Evolutionary conservation across 257 asterid species (phyloP).

Genomic region (Fraxinus anomala): DNA sequence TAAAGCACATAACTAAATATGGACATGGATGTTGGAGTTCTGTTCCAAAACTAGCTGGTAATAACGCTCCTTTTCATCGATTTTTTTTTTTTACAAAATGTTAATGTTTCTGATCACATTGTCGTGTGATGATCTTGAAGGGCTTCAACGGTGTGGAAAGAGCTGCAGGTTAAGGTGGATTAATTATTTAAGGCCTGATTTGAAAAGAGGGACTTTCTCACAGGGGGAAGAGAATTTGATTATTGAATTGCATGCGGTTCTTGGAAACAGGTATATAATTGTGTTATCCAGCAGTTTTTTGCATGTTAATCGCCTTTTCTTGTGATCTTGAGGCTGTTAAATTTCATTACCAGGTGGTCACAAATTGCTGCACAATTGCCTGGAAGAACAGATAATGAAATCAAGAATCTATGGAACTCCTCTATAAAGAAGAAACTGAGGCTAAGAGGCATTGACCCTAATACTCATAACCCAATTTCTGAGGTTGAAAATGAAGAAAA

Average conservation of each 20-base stretch:
- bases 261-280: slow-evolving; percentile 69
- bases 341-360: slow-evolving; percentile 63
- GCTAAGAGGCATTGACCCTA: slow-evolving; percentile 83
- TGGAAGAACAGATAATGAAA: slow-evolving; percentile 90
- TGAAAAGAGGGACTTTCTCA: slow-evolving; percentile 88
- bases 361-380: slow-evolving; percentile 89
- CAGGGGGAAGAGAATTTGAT: slow-evolving; percentile 82
- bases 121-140: slow-evolving; percentile 21
- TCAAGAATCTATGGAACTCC: slow-evolving; percentile 90
- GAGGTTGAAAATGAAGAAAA: slow-evolving; percentile 49
- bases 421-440: slow-evolving; percentile 89
- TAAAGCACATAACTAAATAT: slow-evolving; percentile 67
- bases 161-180: slow-evolving; percentile 94
- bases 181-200: slow-evolving; percentile 87
- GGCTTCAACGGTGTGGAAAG: slow-evolving; percentile 93
- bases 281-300: neutral
- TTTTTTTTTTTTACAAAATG: neutral
- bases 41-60: slow-evolving; percentile 96
- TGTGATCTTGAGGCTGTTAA: neutral
- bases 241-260: slow-evolving; percentile 83
- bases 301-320: neutral
- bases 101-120: neutral
- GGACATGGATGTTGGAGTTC: slow-evolving; percentile 99
- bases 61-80: neutral
- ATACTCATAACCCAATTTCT: slow-evolving; percentile 74